Evolutionary conservation across 2,329 filamentous ascomycete species (phyloP), one percentile per base, ranked within the genome.

Genomic region (Xylaria multiplex): DNA sequence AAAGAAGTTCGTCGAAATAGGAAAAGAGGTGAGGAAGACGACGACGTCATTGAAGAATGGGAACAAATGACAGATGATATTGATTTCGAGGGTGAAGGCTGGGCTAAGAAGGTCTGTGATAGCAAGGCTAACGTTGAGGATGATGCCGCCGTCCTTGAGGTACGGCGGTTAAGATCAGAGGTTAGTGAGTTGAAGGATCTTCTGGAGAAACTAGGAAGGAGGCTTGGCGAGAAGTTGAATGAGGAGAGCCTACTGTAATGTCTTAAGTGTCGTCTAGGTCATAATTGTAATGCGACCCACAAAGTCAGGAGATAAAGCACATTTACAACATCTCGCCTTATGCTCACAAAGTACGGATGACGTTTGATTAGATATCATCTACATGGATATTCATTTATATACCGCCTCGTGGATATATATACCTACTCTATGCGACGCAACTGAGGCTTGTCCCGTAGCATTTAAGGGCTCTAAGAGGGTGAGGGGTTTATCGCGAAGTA

Each of bases 21-120:
- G 1, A 86, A 85, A 16, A 82, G 91, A 16, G 93, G 94, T 45
- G 94, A 97, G 71, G 91, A 91, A 2, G 96, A 99, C 71, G 96
- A 99, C 72, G 93, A 97, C 71, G 88, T 88, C 0, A 81, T 91
- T 8, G 91, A 98, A 75, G 95, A 97, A 77, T 99, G 96, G 96
- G 96, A 99, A 80, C 91, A 97, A 77, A 83, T 95, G 75, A 80
- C 84, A 8, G 83, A 83, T 6, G 86, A 91, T 59, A 77, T 95
- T 22, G 91, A 97, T 75, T 92, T 96, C 74, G 92, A 97, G 74
- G 83, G 86, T 0, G 92, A 95, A 67, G 93, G 91, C 0, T 99
- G 96, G 96, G 83, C 86, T 42, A 93, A 96, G 83, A 90, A 86
- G 62, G 93, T 97, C 2, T 84, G 88, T 57, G 81, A 83, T n/a